Percentiles rank a stretch among this genome's conserved stretches.
phyloP scores from a whole-genome alignment of 2,329 filamentous ascomycete genomes.

The Parafenestella ontariensis region DNA sequence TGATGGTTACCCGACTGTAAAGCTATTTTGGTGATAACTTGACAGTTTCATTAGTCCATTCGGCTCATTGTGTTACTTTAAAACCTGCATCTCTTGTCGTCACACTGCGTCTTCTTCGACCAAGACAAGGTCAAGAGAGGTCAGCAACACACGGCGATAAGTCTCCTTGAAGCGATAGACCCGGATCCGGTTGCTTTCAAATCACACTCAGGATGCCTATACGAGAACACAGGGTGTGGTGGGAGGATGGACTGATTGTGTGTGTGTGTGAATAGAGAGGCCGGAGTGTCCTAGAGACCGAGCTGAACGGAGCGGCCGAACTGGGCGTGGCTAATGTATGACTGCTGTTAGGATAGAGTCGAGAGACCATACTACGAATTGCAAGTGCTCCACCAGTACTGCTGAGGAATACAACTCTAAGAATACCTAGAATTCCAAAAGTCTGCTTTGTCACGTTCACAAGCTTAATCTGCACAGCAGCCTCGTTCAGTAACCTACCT shows the following conservation, averaged over 20 bases:
- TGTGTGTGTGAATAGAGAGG: too few relatives aligned
- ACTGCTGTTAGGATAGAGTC: neutral
- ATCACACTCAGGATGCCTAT: neutral
- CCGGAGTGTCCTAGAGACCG: too few relatives aligned
- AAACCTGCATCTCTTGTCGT: conserved; percentile 2
- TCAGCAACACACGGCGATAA: neutral
- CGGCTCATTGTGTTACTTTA: neutral
- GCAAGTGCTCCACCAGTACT: conserved; percentile 2
- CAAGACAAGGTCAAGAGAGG: neutral
- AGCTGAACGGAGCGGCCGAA: neutral
- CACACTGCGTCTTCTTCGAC: conserved; percentile 5
- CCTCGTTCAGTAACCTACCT: conserved; percentile 16
- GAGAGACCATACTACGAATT: neutral
- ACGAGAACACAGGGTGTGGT: neutral
- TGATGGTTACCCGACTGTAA: neutral
- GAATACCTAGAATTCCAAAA: neutral
- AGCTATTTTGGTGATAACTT: neutral
- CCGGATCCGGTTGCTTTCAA: neutral
- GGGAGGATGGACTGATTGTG: too few relatives aligned
- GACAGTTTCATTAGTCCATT: neutral
- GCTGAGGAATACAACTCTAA: conserved; percentile 2
- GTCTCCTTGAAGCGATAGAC: neutral
- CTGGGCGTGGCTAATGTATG: neutral
- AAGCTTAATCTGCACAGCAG: conserved; percentile 2
- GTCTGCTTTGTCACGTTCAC: conserved; percentile 14